Conservation (phyloP, 169 alveolate genomes). For the Cyclospora cayetanensis region DNA sequence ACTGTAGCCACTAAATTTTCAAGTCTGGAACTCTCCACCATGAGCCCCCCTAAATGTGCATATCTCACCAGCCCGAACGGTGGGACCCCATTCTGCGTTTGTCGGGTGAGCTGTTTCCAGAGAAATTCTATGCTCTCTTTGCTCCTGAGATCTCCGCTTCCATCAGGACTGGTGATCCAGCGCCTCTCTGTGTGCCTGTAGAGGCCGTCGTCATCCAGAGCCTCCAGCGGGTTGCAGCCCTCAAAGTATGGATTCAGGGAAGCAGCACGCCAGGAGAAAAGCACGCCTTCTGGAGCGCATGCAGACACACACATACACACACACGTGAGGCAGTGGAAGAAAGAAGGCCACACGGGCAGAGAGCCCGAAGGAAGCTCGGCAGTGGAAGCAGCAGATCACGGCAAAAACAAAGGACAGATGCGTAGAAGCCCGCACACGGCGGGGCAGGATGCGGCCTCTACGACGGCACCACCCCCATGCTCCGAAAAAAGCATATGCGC, state of each 20-base stretch:
- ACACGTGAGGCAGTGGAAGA: background rate
- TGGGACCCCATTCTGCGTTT: background rate
- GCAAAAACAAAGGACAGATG: background rate
- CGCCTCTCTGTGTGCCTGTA: conserved; percentile 77
- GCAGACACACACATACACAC: background rate
- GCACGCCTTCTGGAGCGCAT: conserved; percentile 33
- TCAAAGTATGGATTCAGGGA: conserved; percentile 80
- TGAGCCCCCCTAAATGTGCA: background rate
- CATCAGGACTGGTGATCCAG: conserved; percentile 81
- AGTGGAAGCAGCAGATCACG: background rate
- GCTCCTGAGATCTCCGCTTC: conserved; percentile 77
- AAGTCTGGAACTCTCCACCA: background rate
- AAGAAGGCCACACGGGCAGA: background rate
- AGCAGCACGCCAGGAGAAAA: conserved; percentile 77
- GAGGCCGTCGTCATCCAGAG: conserved; percentile 79
- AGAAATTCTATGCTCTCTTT: conserved; percentile 61
- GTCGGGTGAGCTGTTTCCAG: conserved; percentile 64
- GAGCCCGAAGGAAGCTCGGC: background rate
- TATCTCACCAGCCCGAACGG: conserved; percentile 49
- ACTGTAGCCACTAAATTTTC: background rate
- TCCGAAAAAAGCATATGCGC: too few relatives aligned
- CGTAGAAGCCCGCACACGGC: too few relatives aligned
- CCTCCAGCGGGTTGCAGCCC: conserved; percentile 74
- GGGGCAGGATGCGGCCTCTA: too few relatives aligned
- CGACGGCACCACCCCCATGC: too few relatives aligned